Conservation (phyloP, 2,329 filamentous ascomycete species). For the Claviceps africana region DNA sequence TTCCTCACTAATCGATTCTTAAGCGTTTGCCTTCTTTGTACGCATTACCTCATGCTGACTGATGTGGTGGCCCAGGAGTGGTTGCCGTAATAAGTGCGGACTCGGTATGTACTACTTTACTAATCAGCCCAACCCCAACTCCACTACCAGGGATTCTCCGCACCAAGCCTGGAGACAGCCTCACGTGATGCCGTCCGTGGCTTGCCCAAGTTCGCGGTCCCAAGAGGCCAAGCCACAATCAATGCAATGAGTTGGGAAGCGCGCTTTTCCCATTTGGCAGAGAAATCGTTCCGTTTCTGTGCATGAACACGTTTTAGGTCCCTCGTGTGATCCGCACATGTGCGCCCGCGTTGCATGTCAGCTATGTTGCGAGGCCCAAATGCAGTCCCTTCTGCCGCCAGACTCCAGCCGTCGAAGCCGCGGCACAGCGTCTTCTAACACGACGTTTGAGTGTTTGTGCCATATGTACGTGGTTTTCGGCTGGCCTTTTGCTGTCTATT, state of each 20-base stretch:
- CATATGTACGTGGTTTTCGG: not conserved
- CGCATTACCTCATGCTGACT: conserved; percentile 4
- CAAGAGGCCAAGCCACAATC: not conserved
- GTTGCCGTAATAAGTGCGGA: not conserved
- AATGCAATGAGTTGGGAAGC: not conserved
- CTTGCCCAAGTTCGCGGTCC: not conserved
- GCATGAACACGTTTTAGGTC: not conserved
- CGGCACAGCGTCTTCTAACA: not conserved
- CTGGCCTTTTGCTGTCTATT: not conserved
- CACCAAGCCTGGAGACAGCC: not conserved
- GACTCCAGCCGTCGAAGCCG: not conserved
- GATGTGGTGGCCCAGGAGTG: not conserved
- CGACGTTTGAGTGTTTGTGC: not conserved
- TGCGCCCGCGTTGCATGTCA: not conserved
- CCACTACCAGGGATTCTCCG: not conserved
- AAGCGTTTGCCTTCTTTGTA: not conserved
- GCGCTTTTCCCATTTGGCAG: not conserved
- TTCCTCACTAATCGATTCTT: conserved; percentile 3
- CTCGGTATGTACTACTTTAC: not conserved
- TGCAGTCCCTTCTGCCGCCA: not conserved
- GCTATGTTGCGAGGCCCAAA: not conserved
- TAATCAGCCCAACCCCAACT: no score
- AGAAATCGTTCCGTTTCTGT: not conserved
- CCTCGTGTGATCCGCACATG: not conserved
- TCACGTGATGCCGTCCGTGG: not conserved